Conservation (phyloP, 495 filamentous ascomycete species). For the Trichoderma erinaceum region DNA sequence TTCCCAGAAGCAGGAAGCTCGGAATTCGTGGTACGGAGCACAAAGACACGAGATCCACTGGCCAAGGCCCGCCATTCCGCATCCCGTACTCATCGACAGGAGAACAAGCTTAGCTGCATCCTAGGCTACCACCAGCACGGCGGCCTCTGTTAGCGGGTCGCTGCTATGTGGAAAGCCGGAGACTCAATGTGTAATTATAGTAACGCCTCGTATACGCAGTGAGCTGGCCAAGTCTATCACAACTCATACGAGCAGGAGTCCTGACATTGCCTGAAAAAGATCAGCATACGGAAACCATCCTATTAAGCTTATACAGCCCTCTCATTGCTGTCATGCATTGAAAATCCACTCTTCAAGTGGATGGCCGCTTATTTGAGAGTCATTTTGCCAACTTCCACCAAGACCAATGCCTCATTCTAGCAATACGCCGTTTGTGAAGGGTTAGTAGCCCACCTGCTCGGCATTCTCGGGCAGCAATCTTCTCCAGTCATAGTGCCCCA, state of each 20-base stretch:
- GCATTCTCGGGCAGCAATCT: neutral
- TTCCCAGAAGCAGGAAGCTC: neutral
- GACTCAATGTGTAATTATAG: neutral
- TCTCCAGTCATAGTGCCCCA: neutral
- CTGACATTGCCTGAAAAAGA: neutral
- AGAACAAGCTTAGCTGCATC: neutral
- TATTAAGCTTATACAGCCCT: neutral
- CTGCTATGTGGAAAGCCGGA: neutral
- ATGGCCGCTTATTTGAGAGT: neutral
- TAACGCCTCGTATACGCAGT: neutral
- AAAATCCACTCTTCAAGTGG: neutral
- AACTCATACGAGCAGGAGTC: neutral
- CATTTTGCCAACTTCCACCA: neutral
- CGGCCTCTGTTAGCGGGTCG: neutral
- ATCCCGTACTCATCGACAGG: neutral
- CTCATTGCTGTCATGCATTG: neutral
- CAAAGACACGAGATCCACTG: neutral
- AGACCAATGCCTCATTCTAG: neutral
- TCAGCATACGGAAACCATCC: neutral
- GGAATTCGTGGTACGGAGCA: neutral
- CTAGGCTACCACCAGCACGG: neutral
- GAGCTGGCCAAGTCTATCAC: neutral
- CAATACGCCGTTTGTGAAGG: neutral
- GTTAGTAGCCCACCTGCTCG: neutral
- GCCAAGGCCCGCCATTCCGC: neutral